A percentile compares a stretch with the other conserved stretches of the same genome.
These are phyloP conservation scores for Sporothrix sp. DNA, from an alignment of 2,329 filamentous ascomycete genomes.

Conservation along the genomic window DNA sequence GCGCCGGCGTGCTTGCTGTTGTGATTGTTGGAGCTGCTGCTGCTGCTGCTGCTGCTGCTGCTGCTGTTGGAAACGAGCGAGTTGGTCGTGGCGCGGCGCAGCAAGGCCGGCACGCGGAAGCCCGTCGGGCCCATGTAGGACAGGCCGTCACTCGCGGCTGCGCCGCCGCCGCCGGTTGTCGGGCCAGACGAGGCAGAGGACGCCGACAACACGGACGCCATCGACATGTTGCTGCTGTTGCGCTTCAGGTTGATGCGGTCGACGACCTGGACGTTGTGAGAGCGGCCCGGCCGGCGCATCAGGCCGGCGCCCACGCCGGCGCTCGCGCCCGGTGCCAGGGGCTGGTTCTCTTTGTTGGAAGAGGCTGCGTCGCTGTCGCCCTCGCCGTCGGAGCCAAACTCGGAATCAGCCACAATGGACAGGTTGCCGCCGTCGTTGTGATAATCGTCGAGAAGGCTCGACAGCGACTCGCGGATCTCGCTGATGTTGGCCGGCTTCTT, in stretches of 20 bases:
- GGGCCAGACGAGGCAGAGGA: constrained; percentile 23
- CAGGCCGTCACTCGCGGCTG: no score
- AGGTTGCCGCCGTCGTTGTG: constrained; percentile 33
- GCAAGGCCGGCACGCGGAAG: constrained; percentile 61
- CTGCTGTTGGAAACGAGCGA: constrained; percentile 36
- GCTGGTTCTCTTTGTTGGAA: constrained; percentile 4
- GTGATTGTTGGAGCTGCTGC: background rate
- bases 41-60: constrained; percentile 16
- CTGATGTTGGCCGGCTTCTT: constrained; percentile 65
- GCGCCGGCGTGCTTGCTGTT: background rate
- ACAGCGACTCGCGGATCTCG: constrained; percentile 76
- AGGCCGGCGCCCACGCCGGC: constrained; percentile 22
- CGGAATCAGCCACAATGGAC: constrained; percentile 38
- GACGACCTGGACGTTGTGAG: constrained; percentile 48
- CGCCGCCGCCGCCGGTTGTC: constrained; percentile 22
- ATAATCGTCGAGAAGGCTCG: constrained; percentile 68
- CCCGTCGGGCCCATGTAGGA: constrained; percentile 25
- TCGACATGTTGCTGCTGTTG: constrained; percentile 25
- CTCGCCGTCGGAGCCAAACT: constrained; percentile 36
- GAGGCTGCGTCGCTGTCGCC: constrained; percentile 30
- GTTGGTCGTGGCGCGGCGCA: constrained; percentile 65
- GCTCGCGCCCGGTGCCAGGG: background rate
- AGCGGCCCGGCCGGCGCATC: constrained; percentile 19
- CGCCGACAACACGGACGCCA: constrained; percentile 15
- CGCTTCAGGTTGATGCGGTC: constrained; percentile 67